phyloP scores from a whole-genome alignment of 1,139 yeast genomes.

The Yamadazyma aaseri region DNA sequence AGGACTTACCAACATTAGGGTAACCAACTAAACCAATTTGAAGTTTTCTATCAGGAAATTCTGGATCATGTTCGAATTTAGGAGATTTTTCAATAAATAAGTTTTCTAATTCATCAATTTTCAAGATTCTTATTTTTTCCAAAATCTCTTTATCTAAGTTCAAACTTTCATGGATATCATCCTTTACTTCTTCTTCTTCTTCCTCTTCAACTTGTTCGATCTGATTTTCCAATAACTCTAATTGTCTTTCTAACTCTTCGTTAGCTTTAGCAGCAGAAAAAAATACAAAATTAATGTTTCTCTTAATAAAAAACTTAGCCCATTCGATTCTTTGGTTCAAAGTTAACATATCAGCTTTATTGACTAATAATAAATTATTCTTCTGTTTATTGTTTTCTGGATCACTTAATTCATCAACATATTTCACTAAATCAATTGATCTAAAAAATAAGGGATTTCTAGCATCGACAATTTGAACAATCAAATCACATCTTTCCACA shows the following conservation, averaged over 20 bases:
- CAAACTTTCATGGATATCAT: slow-evolving; percentile 14
- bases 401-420: slow-evolving; percentile 70
- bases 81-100: slow-evolving; percentile 84
- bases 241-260: slow-evolving; percentile 61
- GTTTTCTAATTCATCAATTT: slow-evolving; percentile 81
- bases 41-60: slow-evolving; percentile 58
- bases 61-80: slow-evolving; percentile 52
- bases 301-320: slow-evolving; percentile 76
- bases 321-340: slow-evolving; percentile 74
- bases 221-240: slow-evolving; percentile 31
- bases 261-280: slow-evolving; percentile 90
- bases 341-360: slow-evolving; percentile 89
- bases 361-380: slow-evolving; percentile 78
- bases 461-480: slow-evolving; percentile 98
- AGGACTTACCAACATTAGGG: slow-evolving; percentile 95
- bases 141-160: slow-evolving; percentile 19
- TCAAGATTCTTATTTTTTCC: slow-evolving; percentile 65
- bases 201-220: slow-evolving; percentile 10
- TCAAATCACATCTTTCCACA: slow-evolving; percentile 88
- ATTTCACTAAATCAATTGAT: slow-evolving; percentile 82
- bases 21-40: slow-evolving; percentile 97
- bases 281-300: slow-evolving; percentile 80
- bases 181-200: slow-evolving; percentile 18
- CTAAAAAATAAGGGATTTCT: slow-evolving; percentile 90
- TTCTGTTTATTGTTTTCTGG: slow-evolving; percentile 51